Base-by-base conservation (phyloP, 331 rosid species). In the Cucumis variabilis region DNA sequence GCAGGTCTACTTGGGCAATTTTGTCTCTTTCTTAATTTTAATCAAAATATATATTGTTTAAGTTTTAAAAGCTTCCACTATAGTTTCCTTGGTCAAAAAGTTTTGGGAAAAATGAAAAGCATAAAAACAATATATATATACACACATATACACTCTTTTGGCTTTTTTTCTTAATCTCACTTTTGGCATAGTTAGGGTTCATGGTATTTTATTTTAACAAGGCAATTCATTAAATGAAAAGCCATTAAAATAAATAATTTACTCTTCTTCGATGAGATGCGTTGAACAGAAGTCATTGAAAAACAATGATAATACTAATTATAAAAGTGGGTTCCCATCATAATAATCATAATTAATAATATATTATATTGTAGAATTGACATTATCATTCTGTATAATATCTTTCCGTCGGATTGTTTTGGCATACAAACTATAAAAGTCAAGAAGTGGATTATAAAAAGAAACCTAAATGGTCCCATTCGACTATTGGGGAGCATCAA, bases 351-450 rank as follows among this genome's bases (percentile, higher is more conserved):
- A 25, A 5, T n/a, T 1, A 37, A 2, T 44, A 75, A 75, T 23
- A 44, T 44, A 75, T 44, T 23, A 75, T 75, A 46, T 21, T 11
- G 60, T 46, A 46, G 60, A 23, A 75, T 44, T 21, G 28, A 46
- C 60, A 23, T 21, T 13, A 73, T 21, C 24, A 73, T 75, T 44
- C 20, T 75, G 46, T 75, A 75, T 21, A 46, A 44, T 75, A 75
- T 44, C 46, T 75, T 20, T 46, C 27, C 28, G 13, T 75, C 13
- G 20, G 16, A 5, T 44, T 41, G 20, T 41, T 23, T 41, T 44
- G 58, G 81, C 81, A 21, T 74, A 44, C 30, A 74, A 74, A 21
- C 20, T 74, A 74, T 74, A 74, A 74, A 74, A 74, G 81, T 74
- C 81, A 74, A 44, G 27, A 74, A 74, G 50, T 74, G 44, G 81